These are phyloP conservation scores for Aspergillus aculeatinus DNA, from an alignment of 2,329 filamentous ascomycete genomes.

Conservation along the genomic window DNA sequence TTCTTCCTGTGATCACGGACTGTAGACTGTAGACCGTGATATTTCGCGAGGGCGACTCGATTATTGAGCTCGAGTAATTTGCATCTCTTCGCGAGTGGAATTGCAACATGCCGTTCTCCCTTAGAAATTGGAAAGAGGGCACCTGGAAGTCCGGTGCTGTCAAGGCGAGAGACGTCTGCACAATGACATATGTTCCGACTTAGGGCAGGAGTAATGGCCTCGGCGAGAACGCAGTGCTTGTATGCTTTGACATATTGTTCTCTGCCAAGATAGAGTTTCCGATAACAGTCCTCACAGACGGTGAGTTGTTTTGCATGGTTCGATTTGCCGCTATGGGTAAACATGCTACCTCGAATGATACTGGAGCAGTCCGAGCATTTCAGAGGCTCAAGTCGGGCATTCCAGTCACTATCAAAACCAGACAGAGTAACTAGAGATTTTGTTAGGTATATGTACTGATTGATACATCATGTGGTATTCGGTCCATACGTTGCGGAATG, in stretches of 20 bases:
- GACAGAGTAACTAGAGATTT: too few species aligned
- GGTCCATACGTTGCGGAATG: constrained; percentile 17
- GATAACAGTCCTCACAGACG: constrained; percentile 39
- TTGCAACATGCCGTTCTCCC: neutral
- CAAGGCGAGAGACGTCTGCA: neutral
- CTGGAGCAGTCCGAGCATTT: constrained; percentile 17
- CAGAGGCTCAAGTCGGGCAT: constrained; percentile 13
- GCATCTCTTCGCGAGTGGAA: neutral
- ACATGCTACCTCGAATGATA: constrained; percentile 29
- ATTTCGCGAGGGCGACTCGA: neutral
- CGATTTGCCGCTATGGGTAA: constrained; percentile 10
- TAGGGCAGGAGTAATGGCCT: constrained; percentile 25
- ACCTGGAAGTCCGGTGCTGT: neutral
- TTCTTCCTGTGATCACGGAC: neutral
- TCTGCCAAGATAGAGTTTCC: constrained; percentile 27
- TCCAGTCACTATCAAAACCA: neutral
- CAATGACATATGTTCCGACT: constrained; percentile 25
- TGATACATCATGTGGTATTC: neutral
- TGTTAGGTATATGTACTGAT: neutral
- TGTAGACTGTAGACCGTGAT: neutral
- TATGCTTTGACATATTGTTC: constrained; percentile 33
- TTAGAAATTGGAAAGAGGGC: neutral
- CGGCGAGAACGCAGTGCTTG: constrained; percentile 35
- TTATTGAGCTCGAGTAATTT: neutral
- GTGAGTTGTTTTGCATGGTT: neutral